Percentiles rank a stretch among this genome's conserved stretches.
These are phyloP conservation scores for Diaporthe nobilis DNA, from an alignment of 2,329 filamentous ascomycete species.

Conservation along the genomic window DNA sequence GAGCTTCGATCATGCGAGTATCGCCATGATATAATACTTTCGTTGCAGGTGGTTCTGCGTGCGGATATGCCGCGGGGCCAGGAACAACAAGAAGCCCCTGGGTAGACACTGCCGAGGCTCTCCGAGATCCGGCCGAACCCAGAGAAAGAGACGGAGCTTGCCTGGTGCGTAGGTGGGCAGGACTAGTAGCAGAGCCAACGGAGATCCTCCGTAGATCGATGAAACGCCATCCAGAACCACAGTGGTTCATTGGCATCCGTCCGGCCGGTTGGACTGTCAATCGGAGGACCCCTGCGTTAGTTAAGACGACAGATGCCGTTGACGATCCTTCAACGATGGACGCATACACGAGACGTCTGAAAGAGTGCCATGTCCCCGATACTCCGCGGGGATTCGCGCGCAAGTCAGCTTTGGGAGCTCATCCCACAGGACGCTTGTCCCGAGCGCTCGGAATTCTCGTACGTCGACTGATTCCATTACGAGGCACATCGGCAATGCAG, in stretches of 20 bases:
- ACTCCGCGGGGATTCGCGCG: not conserved
- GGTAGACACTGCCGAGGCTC: constrained; percentile 6
- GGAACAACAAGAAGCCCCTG: not conserved
- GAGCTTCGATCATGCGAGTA: not conserved
- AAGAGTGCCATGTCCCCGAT: not conserved
- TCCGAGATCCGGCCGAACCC: constrained; percentile 24
- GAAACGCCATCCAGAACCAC: constrained; percentile 13
- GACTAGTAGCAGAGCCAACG: not conserved
- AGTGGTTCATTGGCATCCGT: constrained; percentile 11
- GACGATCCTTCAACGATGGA: not conserved
- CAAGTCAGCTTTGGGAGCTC: not conserved
- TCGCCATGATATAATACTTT: not conserved
- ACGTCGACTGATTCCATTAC: not conserved
- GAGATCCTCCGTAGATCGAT: constrained; percentile 34
- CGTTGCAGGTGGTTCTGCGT: too few species aligned
- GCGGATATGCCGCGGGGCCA: not conserved
- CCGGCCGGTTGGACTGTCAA: constrained; percentile 27
- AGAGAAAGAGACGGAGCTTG: not conserved
- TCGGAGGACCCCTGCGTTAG: constrained; percentile 28
- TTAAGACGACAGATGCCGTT: not conserved
- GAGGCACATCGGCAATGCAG: not conserved
- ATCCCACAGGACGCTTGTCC: not conserved
- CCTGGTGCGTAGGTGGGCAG: not conserved
- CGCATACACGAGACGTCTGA: not conserved
- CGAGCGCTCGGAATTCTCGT: not conserved